Percentiles rank a stretch among this genome's conserved stretches.
phyloP scores from a whole-genome alignment of 169 alveolate species.

The Eimeria sp. region DNA sequence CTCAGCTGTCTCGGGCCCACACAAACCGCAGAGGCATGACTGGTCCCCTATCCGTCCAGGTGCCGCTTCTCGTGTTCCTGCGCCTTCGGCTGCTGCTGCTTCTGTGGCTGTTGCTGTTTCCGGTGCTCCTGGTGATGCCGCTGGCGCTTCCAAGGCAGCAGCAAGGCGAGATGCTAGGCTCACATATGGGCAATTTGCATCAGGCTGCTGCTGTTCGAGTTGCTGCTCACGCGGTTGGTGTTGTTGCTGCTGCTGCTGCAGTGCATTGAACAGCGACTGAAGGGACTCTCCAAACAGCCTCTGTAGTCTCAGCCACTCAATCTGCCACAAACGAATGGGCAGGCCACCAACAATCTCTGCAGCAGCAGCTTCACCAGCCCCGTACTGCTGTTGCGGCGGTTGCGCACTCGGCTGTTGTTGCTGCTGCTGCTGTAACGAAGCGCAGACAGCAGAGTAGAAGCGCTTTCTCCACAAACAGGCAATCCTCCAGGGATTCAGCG shows the following conservation, averaged over 20 bases:
- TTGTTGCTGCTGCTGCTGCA: constrained; percentile 52
- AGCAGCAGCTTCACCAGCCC: neutral
- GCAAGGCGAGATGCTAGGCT: constrained; percentile 25
- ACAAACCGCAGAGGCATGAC: constrained; percentile 23
- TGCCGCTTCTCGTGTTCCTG: neutral
- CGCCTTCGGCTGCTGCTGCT: neutral
- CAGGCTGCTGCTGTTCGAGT: constrained; percentile 12
- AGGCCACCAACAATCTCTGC: neutral
- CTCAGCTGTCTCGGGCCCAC: constrained; percentile 30
- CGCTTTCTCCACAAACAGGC: constrained; percentile 58
- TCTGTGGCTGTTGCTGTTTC: neutral
- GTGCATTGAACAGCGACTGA: constrained; percentile 7
- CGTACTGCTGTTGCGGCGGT: neutral
- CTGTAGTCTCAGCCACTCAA: constrained; percentile 53
- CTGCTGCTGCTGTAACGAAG: constrained; percentile 21
- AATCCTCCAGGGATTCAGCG: neutral
- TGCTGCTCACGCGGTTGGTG: constrained; percentile 17
- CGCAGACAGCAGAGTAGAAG: constrained; percentile 4
- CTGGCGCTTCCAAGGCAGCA: neutral
- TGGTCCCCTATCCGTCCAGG: neutral
- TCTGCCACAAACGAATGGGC: constrained; percentile 45
- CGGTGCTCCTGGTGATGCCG: constrained; percentile 1
- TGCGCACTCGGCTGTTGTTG: neutral
- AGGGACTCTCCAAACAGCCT: constrained; percentile 38
- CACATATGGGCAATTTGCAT: neutral